Percentiles rank a stretch among this genome's conserved stretches.
Conservation (phyloP, 2,329 filamentous ascomycete genomes). For the Plectosphaerella sp. region DNA sequence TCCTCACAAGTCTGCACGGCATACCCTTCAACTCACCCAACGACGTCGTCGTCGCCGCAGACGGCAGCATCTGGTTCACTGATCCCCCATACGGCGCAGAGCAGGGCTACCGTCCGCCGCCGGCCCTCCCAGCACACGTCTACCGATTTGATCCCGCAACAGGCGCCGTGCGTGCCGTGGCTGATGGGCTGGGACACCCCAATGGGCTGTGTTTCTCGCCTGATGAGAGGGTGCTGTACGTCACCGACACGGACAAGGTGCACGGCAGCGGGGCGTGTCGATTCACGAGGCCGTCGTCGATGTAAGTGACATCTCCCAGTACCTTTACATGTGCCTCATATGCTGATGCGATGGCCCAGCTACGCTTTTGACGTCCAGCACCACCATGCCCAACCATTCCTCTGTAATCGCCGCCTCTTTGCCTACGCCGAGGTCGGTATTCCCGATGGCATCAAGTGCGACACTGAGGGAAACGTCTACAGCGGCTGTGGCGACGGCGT, state of each 20-base stretch:
- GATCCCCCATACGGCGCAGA: slow-evolving; percentile 44
- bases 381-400: slow-evolving; percentile 23
- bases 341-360: slow-evolving; percentile 12
- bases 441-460: slow-evolving; percentile 43
- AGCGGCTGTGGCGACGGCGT: slow-evolving; percentile 44
- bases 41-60: slow-evolving; percentile 37
- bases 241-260: slow-evolving; percentile 35
- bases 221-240: slow-evolving; percentile 36
- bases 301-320: background rate
- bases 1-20: slow-evolving; percentile 8
- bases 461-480: slow-evolving; percentile 42
- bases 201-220: slow-evolving; percentile 43
- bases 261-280: slow-evolving; percentile 25
- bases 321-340: background rate
- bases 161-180: slow-evolving; percentile 35
- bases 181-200: slow-evolving; percentile 41
- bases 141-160: slow-evolving; percentile 39
- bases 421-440: slow-evolving; percentile 42
- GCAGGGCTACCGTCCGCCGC: slow-evolving; percentile 38
- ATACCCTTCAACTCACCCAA: slow-evolving; percentile 42
- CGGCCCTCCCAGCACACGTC: slow-evolving; percentile 39
- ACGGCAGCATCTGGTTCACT: slow-evolving; percentile 45
- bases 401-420: slow-evolving; percentile 42
- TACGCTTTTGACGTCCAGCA: slow-evolving; percentile 9
- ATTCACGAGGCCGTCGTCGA: slow-evolving; percentile 1